Base-by-base conservation (phyloP, 306 rosid species). In the Lupinus albus region DNA sequence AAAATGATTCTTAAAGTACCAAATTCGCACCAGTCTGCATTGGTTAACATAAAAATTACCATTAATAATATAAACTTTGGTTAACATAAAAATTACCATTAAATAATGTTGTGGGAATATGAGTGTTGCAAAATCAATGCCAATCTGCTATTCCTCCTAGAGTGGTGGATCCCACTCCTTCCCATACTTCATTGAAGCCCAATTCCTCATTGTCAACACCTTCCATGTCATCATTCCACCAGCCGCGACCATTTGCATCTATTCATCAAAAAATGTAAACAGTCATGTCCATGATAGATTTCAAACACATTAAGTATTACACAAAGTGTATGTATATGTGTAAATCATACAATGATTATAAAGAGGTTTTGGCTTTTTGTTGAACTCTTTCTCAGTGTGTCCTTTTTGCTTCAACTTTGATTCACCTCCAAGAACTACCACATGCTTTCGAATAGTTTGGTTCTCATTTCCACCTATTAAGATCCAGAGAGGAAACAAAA, bases 221-320 rank as follows among this genome's bases (percentile, higher is more conserved):
- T 76, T 89, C 98, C 96, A 84, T 87, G 78, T 87, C 74, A 54
- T 75, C 56, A 81, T 89, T 95, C 98, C 98, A 92, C 89, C 91
- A 89, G 45, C 98, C 98, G 11, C 81, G 11, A n/a, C 98, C 98
- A 70, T 88, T 86, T 61, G 84, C 86, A 84, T 92, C 95, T 92
- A 86, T 54, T 11, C 68, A 18, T 54, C 0, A 72, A 55, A 55
- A 73, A 49, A 65, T 28, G 45, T 42, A 44, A 53, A 65, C 1
- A 54, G 64, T 67, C 48, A 74, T 63, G 53, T 50, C 14, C 36
- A 30, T 4, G 10, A 30, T 16, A 77, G 18, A 16, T 65, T 53
- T 51, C 67, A 35, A 41, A 72, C 10, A 4, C 16, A 20, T 48
- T 48, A 38, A 49, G 48, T 53, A 28, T 9, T 14, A 45, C 42